Base-by-base conservation (phyloP, 768 basidiomycete species). In the Chiua virens region DNA sequence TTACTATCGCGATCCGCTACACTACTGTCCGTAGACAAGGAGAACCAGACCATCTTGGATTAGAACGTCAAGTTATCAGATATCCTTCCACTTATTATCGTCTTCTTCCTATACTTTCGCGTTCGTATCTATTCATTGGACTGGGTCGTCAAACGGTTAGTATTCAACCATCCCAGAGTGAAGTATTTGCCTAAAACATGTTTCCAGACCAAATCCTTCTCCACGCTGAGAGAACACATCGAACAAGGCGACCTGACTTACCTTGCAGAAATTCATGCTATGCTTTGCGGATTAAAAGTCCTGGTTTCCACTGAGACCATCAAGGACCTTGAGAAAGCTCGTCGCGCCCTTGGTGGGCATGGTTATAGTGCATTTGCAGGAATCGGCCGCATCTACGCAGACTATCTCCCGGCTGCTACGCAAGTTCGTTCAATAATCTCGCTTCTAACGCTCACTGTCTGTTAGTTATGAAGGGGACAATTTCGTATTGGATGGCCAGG, bases 21-120 rank as follows among this genome's bases (percentile, higher is more conserved):
- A 75, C 81, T 5, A 86, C 82, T 8, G 84, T 89, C 37, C 79
- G 87, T 7, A 73, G 88, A 35, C 89, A 90, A 64, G 87, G 87
- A 11, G 73, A 75, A 60, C 61, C 60, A 23, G 77, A 75, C 18
- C 38, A 75, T 3, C 71, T 76, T 48, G 79, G 81, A 15, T 66
- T 85, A 11, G 89, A 90, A 59, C 75, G 72, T 3, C 87, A 85
- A 68, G 79, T 83, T 10, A 85, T 91, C 62, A 70, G 69, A 4
- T 88, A 89, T 57, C 87, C 88, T n/a, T 83, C 86, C 2, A 76
- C 85, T 4, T 82, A 89, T 60, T 80, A 82, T 58, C 83, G 89
- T 4, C 78, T 91, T 9, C 70, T 91, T 8, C 89, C 87, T 8
- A 77, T 86, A 41, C 73, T 91, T 6, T 79, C 85, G 0, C 80